Base-by-base conservation (phyloP, 345 rosid genomes). In the Arabis alpina region DNA sequence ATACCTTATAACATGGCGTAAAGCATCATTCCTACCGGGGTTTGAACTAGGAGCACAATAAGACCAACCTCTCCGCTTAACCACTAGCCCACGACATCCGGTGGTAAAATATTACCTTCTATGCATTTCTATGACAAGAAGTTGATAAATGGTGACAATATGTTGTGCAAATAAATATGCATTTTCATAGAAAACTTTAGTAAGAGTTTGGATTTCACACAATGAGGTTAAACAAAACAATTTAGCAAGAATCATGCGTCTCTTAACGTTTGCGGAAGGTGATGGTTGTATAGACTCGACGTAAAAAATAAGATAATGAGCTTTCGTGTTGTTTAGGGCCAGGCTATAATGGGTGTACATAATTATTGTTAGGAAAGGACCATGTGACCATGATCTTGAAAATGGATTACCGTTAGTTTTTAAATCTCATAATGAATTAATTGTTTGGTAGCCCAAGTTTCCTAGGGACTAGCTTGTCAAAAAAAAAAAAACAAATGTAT, bases 251-350 rank as follows among this genome's bases (percentile, higher is more conserved):
- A 19, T 57, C 24, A 56, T 16, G 61, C 19, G 30, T 19, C 43
- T 36, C 43, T 34, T 55, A 36, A 36, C 61, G 43, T 9, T 2
- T 56, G 19, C 44, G 28, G 27, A 55, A 9, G 43, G n/a, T 56
- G 28, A 6, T 32, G 36, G 6, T 56, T 56, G 36, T 36, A 9
- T 37, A 19, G 32, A 58, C 48, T 58, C 32, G 30, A 58, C 48
- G 34, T 58, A 6, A 40, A 40, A 36, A 23, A 23, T 23, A 10
- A 47, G 48, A 23, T 10, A 15, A 58, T 40, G 48, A 40, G 48
- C 48, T 58, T 40, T 58, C 32, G 34, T 57, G 62, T 40, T 58
- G 34, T 58, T 40, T 23, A 36, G 3, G 32, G 61, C 48, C 63
- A 58, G 47, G 32, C 63, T 58, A 39, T 32, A 39, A 58, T 23